Base-by-base conservation (phyloP, 331 rosid genomes). In the Cydonia oblonga region DNA sequence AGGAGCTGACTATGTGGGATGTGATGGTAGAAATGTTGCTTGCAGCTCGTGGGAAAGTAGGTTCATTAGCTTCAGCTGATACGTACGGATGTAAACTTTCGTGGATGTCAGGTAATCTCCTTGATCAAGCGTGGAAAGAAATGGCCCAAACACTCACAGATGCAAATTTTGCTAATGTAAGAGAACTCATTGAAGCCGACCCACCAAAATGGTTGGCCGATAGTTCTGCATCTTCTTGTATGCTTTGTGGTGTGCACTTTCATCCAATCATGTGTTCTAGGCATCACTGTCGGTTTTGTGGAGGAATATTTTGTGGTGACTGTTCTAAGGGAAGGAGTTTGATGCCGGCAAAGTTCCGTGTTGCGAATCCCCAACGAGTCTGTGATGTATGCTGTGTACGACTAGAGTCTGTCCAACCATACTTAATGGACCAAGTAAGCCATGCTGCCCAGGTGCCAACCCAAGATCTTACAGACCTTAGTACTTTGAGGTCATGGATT, bases 241-340 rank as follows among this genome's bases (percentile, higher is more conserved):
- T 95, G 99, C 86, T 95, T 58, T 95, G 99, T 79, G 89, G 99
- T 16, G 86, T 89, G 78, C 86, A 88, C 80, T 95, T 95, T 84
- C 99, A 95, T 83, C 99, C 99, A 3, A 91, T 95, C 83, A 88
- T 95, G 91, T 88, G 97, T 71, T 86, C 96, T 30, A 77, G 99
- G 75, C 98, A 95, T 85, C 99, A 95, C 78, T 95, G 99, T 64
- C 90, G 99, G 72, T 95, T 91, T 79, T 95, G 99, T 73, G 97
- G 99, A 65, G 99, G 97, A 73, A 88, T 95, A 78, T 95, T 95
- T 81, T 95, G 99, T 69, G 89, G 99, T 28, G 97, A 84, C n/a
- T 93, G 98, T 78, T 86, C 97, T 19, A 91, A 79, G 79, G 98
- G 97, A 58, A 78, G 96, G 81, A 91, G 99, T 76, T 80, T 95